Evolutionary conservation across 345 rosid genomes (phyloP).

Genomic region (Camelina hispida): DNA sequence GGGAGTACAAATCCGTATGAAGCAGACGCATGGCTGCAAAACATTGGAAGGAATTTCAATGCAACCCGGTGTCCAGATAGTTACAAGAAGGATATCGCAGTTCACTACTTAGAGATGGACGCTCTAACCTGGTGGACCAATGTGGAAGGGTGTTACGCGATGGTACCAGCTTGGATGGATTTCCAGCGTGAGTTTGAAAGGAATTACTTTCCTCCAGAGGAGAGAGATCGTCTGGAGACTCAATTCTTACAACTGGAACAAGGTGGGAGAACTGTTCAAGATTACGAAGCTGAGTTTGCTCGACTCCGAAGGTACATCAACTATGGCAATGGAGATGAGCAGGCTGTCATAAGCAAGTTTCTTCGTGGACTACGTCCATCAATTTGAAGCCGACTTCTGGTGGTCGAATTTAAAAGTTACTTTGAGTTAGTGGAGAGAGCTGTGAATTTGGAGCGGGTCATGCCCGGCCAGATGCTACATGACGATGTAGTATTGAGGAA

Average conservation of each 20-base stretch:
- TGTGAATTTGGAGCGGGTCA: no score
- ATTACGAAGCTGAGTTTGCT: not conserved
- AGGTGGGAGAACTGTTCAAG: not conserved
- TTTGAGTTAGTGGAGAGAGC: no score
- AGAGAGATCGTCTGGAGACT: not conserved
- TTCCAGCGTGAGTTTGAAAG: not conserved
- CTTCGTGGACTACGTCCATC: no score
- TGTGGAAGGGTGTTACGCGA: no score
- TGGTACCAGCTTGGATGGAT: not conserved
- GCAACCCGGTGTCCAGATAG: not conserved
- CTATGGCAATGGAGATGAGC: not conserved
- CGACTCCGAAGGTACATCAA: not conserved
- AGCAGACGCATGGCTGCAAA: not conserved
- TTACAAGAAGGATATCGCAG: not conserved
- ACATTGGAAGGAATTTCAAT: not conserved
- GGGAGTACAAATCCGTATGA: not conserved
- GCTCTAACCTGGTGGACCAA: not conserved
- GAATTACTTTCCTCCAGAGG: not conserved
- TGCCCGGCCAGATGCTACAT: no score
- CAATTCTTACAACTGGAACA: not conserved
- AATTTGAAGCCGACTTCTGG: no score
- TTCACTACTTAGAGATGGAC: not conserved
- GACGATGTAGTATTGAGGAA: no score
- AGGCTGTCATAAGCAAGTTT: no score
- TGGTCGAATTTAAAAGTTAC: no score